Percentiles rank a stretch among this genome's conserved stretches.
These are phyloP conservation scores for Phialophora verrucosa DNA, from an alignment of 2,329 filamentous ascomycete genomes.

Conservation along the genomic window DNA sequence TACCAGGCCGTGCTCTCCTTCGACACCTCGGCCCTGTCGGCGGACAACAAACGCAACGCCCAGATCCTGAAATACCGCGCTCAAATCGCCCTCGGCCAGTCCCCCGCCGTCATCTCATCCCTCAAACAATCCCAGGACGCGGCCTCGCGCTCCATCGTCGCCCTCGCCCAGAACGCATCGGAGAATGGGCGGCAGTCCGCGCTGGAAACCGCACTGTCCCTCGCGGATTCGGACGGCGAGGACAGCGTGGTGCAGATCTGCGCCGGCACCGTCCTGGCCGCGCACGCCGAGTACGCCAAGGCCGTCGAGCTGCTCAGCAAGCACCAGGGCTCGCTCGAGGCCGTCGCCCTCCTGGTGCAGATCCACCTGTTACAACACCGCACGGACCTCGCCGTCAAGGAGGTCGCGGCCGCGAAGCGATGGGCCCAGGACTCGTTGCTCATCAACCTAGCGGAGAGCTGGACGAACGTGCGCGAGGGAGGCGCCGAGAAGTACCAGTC, in stretches of 20 bases:
- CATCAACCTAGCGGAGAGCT: conserved; percentile 93
- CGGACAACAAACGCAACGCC: conserved; percentile 76
- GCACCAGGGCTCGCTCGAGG: conserved; percentile 80
- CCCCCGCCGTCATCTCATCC: conserved; percentile 72
- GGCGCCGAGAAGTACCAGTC: conserved; percentile 96
- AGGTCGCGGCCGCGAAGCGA: conserved; percentile 81
- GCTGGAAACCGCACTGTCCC: conserved; percentile 66
- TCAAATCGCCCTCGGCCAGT: conserved; percentile 80
- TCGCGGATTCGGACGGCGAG: conserved; percentile 70
- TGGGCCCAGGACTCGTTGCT: conserved; percentile 96
- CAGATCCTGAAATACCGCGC: conserved; percentile 80
- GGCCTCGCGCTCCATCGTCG: conserved; percentile 76
- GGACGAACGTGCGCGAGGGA: conserved; percentile 88
- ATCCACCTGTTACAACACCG: conserved; percentile 92
- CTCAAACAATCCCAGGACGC: conserved; percentile 68
- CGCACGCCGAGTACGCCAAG: conserved; percentile 80
- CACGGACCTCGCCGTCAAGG: conserved; percentile 86
- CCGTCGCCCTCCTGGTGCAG: conserved; percentile 85
- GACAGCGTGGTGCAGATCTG: conserved; percentile 82
- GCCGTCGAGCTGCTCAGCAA: conserved; percentile 78
- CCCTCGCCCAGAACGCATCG: conserved; percentile 70
- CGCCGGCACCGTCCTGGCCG: conserved; percentile 80
- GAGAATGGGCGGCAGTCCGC: conserved; percentile 66
- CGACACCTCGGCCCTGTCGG: conserved; percentile 77
- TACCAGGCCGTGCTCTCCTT: conserved; percentile 86